Percentiles rank a stretch among this genome's conserved stretches.
Conservation (phyloP, 805 yeast genomes). For the Grigorovia yakushimaensis region DNA sequence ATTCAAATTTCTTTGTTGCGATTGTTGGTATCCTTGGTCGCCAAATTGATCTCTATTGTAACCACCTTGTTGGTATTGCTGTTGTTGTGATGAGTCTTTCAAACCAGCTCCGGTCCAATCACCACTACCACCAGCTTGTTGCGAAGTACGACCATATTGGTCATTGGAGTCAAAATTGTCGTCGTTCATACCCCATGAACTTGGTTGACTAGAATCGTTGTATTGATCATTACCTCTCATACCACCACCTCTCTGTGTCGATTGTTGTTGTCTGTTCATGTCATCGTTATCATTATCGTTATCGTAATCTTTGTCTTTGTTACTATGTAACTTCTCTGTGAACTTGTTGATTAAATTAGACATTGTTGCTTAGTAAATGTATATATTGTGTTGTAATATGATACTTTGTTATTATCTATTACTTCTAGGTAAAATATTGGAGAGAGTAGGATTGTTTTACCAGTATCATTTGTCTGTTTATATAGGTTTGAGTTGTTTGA, state of each 20-base stretch:
- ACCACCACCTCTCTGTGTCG: not conserved
- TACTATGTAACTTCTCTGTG: conserved; percentile 23
- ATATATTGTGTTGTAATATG: no score
- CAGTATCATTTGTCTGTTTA: not conserved
- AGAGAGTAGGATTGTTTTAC: no score
- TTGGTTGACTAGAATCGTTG: conserved; percentile 1
- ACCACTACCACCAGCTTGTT: not conserved
- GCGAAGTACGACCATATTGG: not conserved
- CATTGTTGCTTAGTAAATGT: conserved; percentile 13
- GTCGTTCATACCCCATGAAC: conserved; percentile 8
- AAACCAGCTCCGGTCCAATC: not conserved
- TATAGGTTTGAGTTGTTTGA: no score
- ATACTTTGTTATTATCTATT: not conserved
- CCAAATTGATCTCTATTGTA: conserved; percentile 1
- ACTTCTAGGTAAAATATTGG: no score
- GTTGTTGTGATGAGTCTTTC: not conserved
- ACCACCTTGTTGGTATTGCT: conserved; percentile 2
- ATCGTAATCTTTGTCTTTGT: conserved; percentile 5
- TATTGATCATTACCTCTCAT: not conserved
- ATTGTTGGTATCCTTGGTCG: not conserved
- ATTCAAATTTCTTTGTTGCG: not conserved
- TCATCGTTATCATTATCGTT: not conserved
- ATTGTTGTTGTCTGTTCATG: conserved; percentile 1
- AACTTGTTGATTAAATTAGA: conserved; percentile 26
- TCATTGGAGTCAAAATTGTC: conserved; percentile 1